Evolutionary conservation across 306 rosid genomes (phyloP), one percentile per base, ranked within the genome.

Genomic region (Vigna hirtella): DNA sequence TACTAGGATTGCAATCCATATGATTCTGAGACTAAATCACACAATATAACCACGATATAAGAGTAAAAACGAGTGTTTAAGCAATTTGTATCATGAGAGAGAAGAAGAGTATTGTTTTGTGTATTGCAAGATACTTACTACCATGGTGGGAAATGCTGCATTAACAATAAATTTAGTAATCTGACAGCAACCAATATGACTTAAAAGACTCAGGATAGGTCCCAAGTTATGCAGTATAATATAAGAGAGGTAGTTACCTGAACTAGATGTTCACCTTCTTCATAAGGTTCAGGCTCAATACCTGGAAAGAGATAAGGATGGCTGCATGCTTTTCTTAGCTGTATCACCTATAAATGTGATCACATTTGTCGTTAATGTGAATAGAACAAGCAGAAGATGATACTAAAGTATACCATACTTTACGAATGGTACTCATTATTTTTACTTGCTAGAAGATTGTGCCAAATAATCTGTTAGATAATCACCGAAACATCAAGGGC

Each of bases 291-390:
- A 5, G 98, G 97, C 90, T 94, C 98, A 81, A 94, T 89, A 74
- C 98, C 95, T 42, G 97, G 97, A 77, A 94, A 94, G 61, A 94
- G 97, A 85, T 90, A 92, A 32, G 98, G 98, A 87, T 94, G 97
- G 85, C 97, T 94, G 78, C 98, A 89, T 65, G 95, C 86, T 88
- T 94, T 94, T 79, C 98, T 88, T 70, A 92, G 86, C 22, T 92
- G 98, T 64, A 94, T 51, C 58, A 94, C 98, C 98, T 94, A 79
- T 59, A 61, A 49, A 77, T 77, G 59, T 38, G 50, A 73, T 30
- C 52, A 63, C 48, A 80, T 69, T 61, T 57, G 18, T 38, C 18
- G 51, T 56, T 65, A 55, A 47, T 32, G 26, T 61, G 43, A 53
- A 77, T 70, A 3, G 45, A 62, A 26, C 7, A 16, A 32, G 66